Evolutionary conservation across 1,139 yeast genomes (phyloP), one percentile per base, ranked within the genome.

Genomic region (Zygosaccharomyces pseudobailii): DNA sequence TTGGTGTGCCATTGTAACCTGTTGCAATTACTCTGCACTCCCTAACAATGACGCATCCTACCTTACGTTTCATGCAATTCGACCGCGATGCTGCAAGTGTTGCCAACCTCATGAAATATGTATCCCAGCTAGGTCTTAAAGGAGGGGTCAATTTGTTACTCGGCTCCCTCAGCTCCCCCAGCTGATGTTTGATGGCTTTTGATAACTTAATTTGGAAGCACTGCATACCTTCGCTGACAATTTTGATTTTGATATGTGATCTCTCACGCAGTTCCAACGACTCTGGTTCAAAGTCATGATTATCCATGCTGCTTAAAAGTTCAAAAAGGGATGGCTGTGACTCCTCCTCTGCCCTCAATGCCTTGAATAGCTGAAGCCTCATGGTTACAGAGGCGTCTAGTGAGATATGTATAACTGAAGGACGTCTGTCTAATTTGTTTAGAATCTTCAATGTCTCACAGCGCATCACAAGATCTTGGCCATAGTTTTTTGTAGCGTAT

Each of bases 1-100:
- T 75, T 9, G 98, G 97, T 0, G 99, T 92, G 1, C 99, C 98
- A 62, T 92, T 92, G 67, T 94, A 92, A 0, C 98, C 99, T 0
- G 98, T 92, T 1, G 98, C 95, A 27, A 94, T 77, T 31, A 92
- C 96, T 46, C 97, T 72, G 42, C 80, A 81, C 46, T 87, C 94
- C 45, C 90, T 76, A 1, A 88, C 97, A 27, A 92, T 78, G 3
- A 94, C 97, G 67, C 97, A 90, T 0, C 98, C 98, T 1, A 92
- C 98, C 50, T 96, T 75, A 49, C 98, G 74, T 66, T 92, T 94
- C 98, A 92, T 94, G 70, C 98, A 94, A 58, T 92, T 94, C 31
- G 95, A 83, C 55, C 99, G 72, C 45, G 84, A 73, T 0, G 98
- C 96, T 0, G 98, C 98, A 58, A 94, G 74, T 55, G 87, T 90